Conservation (phyloP, 2,329 filamentous ascomycete species). For the Hymenoscyphus occultus region DNA sequence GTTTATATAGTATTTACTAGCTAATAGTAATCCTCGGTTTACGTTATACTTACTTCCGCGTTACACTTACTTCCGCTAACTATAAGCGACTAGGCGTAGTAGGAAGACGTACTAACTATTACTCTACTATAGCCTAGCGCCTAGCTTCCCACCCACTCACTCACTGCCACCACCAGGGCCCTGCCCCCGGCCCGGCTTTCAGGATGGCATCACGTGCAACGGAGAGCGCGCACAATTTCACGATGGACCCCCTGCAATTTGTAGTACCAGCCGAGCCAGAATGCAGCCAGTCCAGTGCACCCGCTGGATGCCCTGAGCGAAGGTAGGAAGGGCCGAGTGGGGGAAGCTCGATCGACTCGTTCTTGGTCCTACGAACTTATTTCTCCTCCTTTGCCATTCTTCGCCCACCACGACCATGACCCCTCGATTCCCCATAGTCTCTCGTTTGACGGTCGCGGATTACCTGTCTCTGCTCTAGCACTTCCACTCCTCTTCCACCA, state of each 20-base stretch:
- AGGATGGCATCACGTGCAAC: too few relatives aligned
- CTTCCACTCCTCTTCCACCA: constrained; percentile 15
- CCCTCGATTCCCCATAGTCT: constrained; percentile 16
- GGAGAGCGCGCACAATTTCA: too few relatives aligned
- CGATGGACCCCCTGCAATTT: not conserved
- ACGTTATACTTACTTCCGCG: too few relatives aligned
- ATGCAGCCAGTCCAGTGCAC: not conserved
- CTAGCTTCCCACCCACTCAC: too few relatives aligned
- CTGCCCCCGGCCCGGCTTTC: too few relatives aligned
- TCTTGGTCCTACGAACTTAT: constrained; percentile 13
- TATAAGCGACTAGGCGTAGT: too few relatives aligned
- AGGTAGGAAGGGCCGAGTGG: not conserved
- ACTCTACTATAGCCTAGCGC: too few relatives aligned
- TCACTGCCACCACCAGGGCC: too few relatives aligned
- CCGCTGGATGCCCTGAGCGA: not conserved
- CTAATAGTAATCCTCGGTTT: too few relatives aligned
- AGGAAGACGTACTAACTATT: too few relatives aligned
- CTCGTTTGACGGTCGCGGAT: constrained; percentile 21
- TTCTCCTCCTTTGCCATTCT: constrained; percentile 9
- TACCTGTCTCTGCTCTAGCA: constrained; percentile 20
- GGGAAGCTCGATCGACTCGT: constrained; percentile 4
- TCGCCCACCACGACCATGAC: constrained; percentile 24
- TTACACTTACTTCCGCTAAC: too few relatives aligned
- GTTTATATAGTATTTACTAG: too few relatives aligned
- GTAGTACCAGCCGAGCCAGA: not conserved